These are phyloP conservation scores for Mycena rebaudengoi DNA, from an alignment of 768 basidiomycete genomes.

Conservation along the genomic window DNA sequence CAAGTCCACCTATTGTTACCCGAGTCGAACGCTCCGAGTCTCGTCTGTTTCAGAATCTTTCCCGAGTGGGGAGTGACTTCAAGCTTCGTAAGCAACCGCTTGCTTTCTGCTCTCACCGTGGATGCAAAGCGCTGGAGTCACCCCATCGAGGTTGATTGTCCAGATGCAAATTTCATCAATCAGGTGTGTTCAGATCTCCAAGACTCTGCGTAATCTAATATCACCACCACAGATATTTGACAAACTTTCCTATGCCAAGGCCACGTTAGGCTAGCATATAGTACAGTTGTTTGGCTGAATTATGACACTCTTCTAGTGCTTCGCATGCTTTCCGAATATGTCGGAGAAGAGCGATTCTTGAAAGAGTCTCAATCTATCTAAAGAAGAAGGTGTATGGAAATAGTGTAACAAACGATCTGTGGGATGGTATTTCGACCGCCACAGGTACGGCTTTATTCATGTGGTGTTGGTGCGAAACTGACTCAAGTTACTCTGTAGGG, in stretches of 20 bases:
- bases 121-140: conserved; percentile 92
- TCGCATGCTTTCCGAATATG: conserved; percentile 89
- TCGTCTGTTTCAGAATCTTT: conserved; percentile 66
- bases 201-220: not conserved
- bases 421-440: conserved; percentile 83
- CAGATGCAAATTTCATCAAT: conserved; percentile 85
- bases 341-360: conserved; percentile 89
- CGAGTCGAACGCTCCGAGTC: not conserved
- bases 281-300: not conserved
- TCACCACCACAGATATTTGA: conserved; percentile 83
- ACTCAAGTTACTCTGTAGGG: conserved; percentile 39
- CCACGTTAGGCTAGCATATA: conserved; percentile 68
- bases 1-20: conserved; percentile 32
- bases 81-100: conserved; percentile 76
- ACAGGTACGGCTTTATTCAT: conserved; percentile 54
- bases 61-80: conserved; percentile 89
- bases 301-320: conserved; percentile 59
- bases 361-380: conserved; percentile 91
- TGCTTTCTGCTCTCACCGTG: conserved; percentile 75
- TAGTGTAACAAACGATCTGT: conserved; percentile 85
- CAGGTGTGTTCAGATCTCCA: conserved; percentile 31
- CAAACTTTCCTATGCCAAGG: conserved; percentile 85
- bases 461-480: not conserved
- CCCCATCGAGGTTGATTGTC: conserved; percentile 91
- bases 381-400: conserved; percentile 89